These are phyloP conservation scores for Phytophthora ohioensis DNA, from an alignment of 352 stramenopile species.

Conservation along the genomic window DNA sequence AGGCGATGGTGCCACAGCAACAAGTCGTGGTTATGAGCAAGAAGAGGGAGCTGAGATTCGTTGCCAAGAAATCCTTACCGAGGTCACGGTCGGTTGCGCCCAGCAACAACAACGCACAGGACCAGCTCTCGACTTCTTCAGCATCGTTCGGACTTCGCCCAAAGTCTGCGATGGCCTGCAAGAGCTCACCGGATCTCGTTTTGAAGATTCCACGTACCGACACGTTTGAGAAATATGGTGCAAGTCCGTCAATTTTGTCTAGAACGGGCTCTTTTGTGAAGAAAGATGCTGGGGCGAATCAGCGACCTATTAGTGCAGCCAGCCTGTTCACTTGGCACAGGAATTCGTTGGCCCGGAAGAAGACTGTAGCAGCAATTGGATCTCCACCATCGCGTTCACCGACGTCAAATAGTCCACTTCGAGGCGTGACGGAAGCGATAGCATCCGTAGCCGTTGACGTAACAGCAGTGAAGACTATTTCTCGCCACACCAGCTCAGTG, in stretches of 20 bases:
- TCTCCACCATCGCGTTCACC: neutral
- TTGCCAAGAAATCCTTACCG: constrained; percentile 39
- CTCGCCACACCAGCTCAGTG: constrained; percentile 23
- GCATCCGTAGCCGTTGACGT: neutral
- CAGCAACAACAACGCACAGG: constrained; percentile 29
- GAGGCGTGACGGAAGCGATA: constrained; percentile 15
- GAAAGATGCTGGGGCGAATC: neutral
- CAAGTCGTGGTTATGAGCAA: constrained; percentile 52
- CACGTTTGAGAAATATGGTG: neutral
- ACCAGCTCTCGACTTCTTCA: constrained; percentile 1
- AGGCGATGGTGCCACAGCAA: constrained; percentile 37
- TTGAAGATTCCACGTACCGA: constrained; percentile 11
- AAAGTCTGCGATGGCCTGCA: constrained; percentile 59
- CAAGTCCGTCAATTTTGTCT: neutral
- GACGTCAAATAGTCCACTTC: constrained; percentile 4
- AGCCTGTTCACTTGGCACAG: constrained; percentile 30
- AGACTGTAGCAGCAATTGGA: neutral
- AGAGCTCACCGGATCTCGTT: constrained; percentile 49
- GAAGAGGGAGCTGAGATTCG: constrained; percentile 43
- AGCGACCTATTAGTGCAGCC: constrained; percentile 49
- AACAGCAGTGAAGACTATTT: constrained; percentile 12
- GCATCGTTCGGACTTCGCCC: constrained; percentile 34
- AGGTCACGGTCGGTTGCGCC: constrained; percentile 23
- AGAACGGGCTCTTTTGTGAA: constrained; percentile 2
- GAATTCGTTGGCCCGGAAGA: constrained; percentile 20